Evolutionary conservation across 2,329 filamentous ascomycete species (phyloP).

Genomic region (Coniochaeta sp.): DNA sequence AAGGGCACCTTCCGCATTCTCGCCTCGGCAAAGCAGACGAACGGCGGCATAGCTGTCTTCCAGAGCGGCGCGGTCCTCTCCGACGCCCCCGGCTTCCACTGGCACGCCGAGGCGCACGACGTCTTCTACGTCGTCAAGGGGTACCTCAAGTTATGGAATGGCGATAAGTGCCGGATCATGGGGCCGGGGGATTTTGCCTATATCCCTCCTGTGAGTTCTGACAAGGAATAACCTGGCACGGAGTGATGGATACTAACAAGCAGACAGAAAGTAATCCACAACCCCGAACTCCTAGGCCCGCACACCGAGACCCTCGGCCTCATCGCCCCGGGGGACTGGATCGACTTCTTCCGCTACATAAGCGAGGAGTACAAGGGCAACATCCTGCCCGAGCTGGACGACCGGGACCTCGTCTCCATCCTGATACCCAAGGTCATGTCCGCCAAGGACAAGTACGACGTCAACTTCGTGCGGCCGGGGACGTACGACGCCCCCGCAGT

Average conservation of each 20-base stretch:
- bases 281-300: slow-evolving; percentile 45
- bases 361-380: slow-evolving; percentile 43
- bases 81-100: slow-evolving; percentile 47
- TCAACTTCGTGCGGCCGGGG: slow-evolving; percentile 36
- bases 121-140: slow-evolving; percentile 51
- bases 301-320: slow-evolving; percentile 48
- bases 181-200: slow-evolving; percentile 50
- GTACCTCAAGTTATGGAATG: slow-evolving; percentile 48
- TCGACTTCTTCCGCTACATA: slow-evolving; percentile 54
- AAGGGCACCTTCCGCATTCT: slow-evolving; percentile 44
- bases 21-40: slow-evolving; percentile 43
- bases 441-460: slow-evolving; percentile 48
- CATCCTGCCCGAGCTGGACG: slow-evolving; percentile 43
- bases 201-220: slow-evolving; percentile 44
- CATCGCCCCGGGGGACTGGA: slow-evolving; percentile 51
- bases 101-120: slow-evolving; percentile 49
- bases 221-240: not conserved
- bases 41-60: slow-evolving; percentile 43
- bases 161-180: slow-evolving; percentile 46
- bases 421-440: slow-evolving; percentile 49
- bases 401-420: slow-evolving; percentile 40
- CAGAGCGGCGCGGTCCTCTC: slow-evolving; percentile 37
- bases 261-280: slow-evolving; percentile 41
- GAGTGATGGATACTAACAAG: not conserved
- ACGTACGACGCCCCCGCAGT: slow-evolving; percentile 38